A percentile compares a stretch with the other conserved stretches of the same genome.
These are phyloP conservation scores for Didymella glomerata DNA, from an alignment of 2,329 filamentous ascomycete species.

Conservation along the genomic window DNA sequence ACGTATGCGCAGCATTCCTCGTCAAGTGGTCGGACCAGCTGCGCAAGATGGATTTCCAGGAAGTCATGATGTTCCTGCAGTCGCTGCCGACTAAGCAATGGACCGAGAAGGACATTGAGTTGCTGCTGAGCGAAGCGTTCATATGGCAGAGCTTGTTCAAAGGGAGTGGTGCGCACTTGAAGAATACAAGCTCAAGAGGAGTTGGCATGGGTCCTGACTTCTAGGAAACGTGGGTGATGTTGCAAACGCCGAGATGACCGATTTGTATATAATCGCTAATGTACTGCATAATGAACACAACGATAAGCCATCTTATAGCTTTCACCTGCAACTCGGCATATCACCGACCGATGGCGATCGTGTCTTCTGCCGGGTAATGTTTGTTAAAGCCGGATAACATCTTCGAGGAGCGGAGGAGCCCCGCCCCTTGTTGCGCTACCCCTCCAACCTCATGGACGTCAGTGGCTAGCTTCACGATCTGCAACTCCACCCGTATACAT, in stretches of 20 bases:
- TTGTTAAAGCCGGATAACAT: conserved; percentile 15
- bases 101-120: conserved; percentile 98
- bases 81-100: conserved; percentile 89
- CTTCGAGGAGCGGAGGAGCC: conserved; percentile 5
- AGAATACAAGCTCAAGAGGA: conserved; percentile 49
- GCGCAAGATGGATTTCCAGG: conserved; percentile 96
- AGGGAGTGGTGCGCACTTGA: conserved; percentile 87
- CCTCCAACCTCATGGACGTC: conserved; percentile 15
- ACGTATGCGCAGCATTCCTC: conserved; percentile 96
- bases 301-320: background rate
- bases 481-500: conserved; percentile 33
- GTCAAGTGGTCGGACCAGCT: conserved; percentile 98
- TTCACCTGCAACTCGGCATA: conserved; percentile 1
- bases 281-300: conserved; percentile 12
- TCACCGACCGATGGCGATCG: conserved; percentile 3
- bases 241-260: conserved; percentile 23
- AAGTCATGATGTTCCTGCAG: conserved; percentile 99
- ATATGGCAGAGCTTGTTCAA: conserved; percentile 99
- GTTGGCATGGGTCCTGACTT: conserved; percentile 52
- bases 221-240: conserved; percentile 27
- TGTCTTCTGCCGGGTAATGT: conserved; percentile 12
- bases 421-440: conserved; percentile 16
- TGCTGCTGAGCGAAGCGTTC: conserved; percentile 93
- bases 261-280: conserved; percentile 24
- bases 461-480: conserved; percentile 34